These are phyloP conservation scores for Phytophthora pistaciae DNA, from an alignment of 352 stramenopile species.

Conservation along the genomic window DNA sequence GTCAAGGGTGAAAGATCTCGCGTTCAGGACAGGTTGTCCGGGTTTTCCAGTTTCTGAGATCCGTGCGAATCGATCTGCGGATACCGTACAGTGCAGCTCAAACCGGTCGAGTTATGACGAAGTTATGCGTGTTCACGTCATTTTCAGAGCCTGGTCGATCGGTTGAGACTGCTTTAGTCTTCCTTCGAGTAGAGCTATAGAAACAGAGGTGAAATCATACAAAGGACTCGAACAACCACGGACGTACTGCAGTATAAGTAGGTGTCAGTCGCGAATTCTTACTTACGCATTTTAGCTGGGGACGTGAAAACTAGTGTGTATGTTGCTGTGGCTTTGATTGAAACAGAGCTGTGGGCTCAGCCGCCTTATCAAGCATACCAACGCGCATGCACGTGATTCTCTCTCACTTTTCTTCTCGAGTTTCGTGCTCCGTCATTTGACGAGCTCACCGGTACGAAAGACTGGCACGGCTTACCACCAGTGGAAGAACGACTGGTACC, in stretches of 20 bases:
- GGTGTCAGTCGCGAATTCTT: background rate
- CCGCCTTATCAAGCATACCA: constrained; percentile 4
- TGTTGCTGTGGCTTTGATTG: constrained; percentile 28
- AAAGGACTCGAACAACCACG: background rate
- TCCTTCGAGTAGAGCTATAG: too few species aligned
- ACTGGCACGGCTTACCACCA: constrained; percentile 13
- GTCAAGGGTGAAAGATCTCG: background rate
- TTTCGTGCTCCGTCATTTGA: background rate
- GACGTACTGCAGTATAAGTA: too few species aligned
- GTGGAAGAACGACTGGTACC: constrained; percentile 14
- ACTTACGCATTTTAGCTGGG: background rate
- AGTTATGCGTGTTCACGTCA: too few species aligned
- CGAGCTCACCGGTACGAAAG: background rate
- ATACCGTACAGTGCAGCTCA: background rate
- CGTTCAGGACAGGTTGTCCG: too few species aligned
- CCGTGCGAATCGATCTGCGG: too few species aligned
- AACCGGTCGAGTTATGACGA: background rate
- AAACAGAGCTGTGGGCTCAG: background rate
- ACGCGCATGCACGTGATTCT: constrained; percentile 20
- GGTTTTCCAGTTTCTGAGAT: too few species aligned
- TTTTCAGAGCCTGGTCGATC: too few species aligned
- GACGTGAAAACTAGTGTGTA: background rate
- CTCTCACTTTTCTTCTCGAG: constrained; percentile 1
- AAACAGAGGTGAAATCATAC: background rate
- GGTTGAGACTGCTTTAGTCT: too few species aligned